Conservation (phyloP, 495 filamentous ascomycete species). For the Bacidia rubella region DNA sequence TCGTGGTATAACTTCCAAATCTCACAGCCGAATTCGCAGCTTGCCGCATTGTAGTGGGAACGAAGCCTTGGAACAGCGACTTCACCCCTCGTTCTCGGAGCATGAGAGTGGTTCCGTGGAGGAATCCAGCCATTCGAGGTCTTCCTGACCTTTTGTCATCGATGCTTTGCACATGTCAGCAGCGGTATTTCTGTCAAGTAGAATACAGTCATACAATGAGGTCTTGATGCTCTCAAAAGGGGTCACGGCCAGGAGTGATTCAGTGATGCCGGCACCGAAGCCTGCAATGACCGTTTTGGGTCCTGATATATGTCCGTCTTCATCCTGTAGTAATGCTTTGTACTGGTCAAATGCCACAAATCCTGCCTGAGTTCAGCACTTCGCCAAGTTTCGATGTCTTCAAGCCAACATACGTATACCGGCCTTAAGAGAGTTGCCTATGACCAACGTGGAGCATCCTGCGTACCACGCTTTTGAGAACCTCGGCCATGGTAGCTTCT, state of each 20-base stretch:
- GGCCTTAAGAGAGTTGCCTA: constrained; percentile 91
- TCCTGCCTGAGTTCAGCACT: constrained; percentile 33
- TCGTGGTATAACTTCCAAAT: constrained; percentile 77
- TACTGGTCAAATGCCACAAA: constrained; percentile 95
- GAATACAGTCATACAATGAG: constrained; percentile 43
- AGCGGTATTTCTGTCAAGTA: background rate
- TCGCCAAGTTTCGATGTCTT: constrained; percentile 4
- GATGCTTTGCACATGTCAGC: constrained; percentile 40
- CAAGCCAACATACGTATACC: constrained; percentile 58
- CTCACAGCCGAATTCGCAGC: constrained; percentile 85
- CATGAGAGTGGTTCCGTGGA: constrained; percentile 81
- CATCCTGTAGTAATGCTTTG: constrained; percentile 69
- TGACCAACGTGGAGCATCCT: constrained; percentile 91
- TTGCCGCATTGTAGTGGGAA: constrained; percentile 87
- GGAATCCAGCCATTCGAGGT: constrained; percentile 79
- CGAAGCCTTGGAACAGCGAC: constrained; percentile 94
- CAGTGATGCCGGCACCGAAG: constrained; percentile 87
- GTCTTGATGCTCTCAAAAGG: constrained; percentile 98
- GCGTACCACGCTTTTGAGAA: constrained; percentile 96
- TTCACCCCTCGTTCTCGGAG: constrained; percentile 71
- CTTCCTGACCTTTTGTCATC: constrained; percentile 85
- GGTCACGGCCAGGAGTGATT: constrained; percentile 86
- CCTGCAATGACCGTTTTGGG: constrained; percentile 85
- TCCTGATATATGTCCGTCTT: constrained; percentile 77
- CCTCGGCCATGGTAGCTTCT: constrained; percentile 91